Evolutionary conservation across 1,284 basidiomycete species (phyloP).

Genomic region (Pyrrhoderma noxium): DNA sequence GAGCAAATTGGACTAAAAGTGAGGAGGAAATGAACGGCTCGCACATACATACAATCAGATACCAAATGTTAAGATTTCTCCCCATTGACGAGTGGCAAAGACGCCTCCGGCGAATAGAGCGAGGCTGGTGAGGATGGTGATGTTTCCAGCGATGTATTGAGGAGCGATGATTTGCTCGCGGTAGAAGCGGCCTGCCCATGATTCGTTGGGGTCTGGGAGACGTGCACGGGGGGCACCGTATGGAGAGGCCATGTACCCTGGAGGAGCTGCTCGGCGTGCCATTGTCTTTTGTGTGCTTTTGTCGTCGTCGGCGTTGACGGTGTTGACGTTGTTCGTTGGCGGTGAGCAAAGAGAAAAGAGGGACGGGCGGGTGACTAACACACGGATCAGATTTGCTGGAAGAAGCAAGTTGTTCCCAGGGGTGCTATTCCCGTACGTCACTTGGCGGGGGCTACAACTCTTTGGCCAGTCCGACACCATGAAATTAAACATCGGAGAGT

Average conservation of each 20-base stretch:
- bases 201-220: conserved; percentile 49
- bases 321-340: not conserved
- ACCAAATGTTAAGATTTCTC: conserved; percentile 60
- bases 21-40: too few species aligned
- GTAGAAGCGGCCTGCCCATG: conserved; percentile 50
- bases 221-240: conserved; percentile 27
- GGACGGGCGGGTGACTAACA: too few species aligned
- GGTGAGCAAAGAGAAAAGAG: not conserved
- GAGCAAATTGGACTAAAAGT: too few species aligned
- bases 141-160: conserved; percentile 65
- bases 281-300: conserved; percentile 30
- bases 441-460: too few species aligned
- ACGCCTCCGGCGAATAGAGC: conserved; percentile 62
- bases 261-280: conserved; percentile 60
- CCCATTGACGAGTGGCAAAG: conserved; percentile 57
- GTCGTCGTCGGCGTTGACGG: not conserved
- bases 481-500: too few species aligned
- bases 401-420: too few species aligned
- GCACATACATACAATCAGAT: conserved; percentile 22
- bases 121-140: conserved; percentile 57
- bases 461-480: too few species aligned
- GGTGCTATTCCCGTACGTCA: too few species aligned
- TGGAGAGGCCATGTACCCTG: conserved; percentile 45
- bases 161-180: conserved; percentile 61
- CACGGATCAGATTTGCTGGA: too few species aligned